phyloP scores from a whole-genome alignment of 2,329 filamentous ascomycete species.

The Sporothrix dimorphospora region DNA sequence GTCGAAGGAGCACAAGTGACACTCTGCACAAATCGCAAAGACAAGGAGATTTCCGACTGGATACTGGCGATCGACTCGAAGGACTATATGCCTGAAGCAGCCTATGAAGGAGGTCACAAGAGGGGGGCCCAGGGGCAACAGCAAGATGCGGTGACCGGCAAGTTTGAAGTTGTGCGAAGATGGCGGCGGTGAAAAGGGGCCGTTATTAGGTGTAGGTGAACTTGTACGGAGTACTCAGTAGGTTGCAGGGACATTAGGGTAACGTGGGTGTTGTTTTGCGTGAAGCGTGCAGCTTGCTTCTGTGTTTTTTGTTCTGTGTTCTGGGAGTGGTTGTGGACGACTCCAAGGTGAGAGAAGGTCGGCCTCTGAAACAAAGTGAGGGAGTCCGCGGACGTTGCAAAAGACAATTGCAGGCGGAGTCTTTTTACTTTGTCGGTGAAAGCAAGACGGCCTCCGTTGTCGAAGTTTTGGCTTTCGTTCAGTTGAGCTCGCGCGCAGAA shows the following conservation, averaged over 20 bases:
- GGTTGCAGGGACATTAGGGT: conserved; percentile 1
- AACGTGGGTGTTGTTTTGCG: not conserved
- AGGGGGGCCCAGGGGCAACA: not conserved
- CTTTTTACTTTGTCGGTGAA: conserved; percentile 14
- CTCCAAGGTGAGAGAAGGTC: not conserved
- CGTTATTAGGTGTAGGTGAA: conserved; percentile 11
- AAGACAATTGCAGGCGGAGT: not conserved
- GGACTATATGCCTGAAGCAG: not conserved
- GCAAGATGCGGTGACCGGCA: conserved; percentile 29
- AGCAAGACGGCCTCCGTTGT: conserved; percentile 18
- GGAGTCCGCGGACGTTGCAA: not conserved
- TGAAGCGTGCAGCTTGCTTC: not conserved
- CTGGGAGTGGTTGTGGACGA: not conserved
- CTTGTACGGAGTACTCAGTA: not conserved
- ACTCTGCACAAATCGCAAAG: conserved; percentile 10
- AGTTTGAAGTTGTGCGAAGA: conserved; percentile 9
- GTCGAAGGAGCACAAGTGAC: conserved; percentile 1
- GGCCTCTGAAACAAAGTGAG: not conserved
- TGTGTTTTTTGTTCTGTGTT: not conserved
- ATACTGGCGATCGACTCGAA: not conserved
- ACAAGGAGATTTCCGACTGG: not conserved
- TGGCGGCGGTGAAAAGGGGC: conserved; percentile 28
- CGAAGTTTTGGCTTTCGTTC: not conserved
- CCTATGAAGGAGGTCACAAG: not conserved
- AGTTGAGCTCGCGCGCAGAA: conserved; percentile 16